Evolutionary conservation across 257 asterid genomes (phyloP), one percentile per base, ranked within the genome.

Genomic region (Solanum commersonii): DNA sequence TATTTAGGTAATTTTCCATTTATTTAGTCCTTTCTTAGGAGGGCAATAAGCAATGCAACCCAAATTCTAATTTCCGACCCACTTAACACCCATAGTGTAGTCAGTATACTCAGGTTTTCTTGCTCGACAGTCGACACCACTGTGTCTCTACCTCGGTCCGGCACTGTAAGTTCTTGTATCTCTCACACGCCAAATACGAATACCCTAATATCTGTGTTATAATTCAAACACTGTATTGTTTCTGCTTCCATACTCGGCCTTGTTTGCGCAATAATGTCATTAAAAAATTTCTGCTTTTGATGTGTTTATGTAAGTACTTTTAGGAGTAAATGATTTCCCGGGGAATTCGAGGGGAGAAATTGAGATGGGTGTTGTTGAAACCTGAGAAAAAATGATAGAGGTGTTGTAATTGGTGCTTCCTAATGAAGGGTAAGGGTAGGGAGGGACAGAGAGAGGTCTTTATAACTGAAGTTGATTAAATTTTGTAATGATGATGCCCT

Each of bases 401-500:
- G 0, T 31, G 77, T 31, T 71, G 77, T 31, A 88, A 33, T 65
- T 91, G 40, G 67, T 56, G 65, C 65, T 56, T 56, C 65, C 1
- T 6, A 56, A 56, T 1, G 65, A 56, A 56, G 65, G 65, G 1
- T 6, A 56, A 56, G n/a, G 65, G n/a, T 56, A 18, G 10, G 65
- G 65, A 56, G 4, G 9, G 65, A 56, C 1, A 49, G 60, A 18
- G 63, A 52, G 4, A 16, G 63, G 65, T 56, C n/a, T 56, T 18
- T 0, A 56, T 18, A 0, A 56, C n/a, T 56, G 65, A 18, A 56
- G 65, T 18, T 18, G n/a, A 90, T 88, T 33, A 94, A 59, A 83
- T 49, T 87, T 42, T 92, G 90, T 35, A 91, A 81, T 23, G 95
- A 87, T 10, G 90, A 56, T 3, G 46, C 84, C 14, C 88, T 22